These are phyloP conservation scores for Agaricus sinodeliciosus DNA, from an alignment of 768 basidiomycete genomes.

Conservation along the genomic window DNA sequence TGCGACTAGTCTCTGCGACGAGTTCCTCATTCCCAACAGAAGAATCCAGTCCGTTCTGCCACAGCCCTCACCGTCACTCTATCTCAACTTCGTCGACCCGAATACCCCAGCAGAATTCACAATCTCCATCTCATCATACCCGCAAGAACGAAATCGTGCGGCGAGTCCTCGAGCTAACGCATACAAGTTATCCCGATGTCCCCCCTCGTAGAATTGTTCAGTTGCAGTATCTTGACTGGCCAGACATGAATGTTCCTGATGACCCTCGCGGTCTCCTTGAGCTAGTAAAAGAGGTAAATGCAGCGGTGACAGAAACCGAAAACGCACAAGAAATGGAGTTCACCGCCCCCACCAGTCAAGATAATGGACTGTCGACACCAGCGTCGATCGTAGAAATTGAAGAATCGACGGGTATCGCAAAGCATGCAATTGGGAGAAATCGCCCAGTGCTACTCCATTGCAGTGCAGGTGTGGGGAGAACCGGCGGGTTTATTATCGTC, in stretches of 20 bases:
- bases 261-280: slow-evolving; percentile 69
- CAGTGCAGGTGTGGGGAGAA: slow-evolving; percentile 92
- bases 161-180: slow-evolving; percentile 62
- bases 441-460: slow-evolving; percentile 79
- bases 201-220: slow-evolving; percentile 70
- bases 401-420: slow-evolving; percentile 45
- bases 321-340: slow-evolving; percentile 12
- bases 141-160: slow-evolving; percentile 33
- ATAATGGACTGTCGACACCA: slow-evolving; percentile 6
- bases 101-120: slow-evolving; percentile 18
- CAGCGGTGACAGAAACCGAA: slow-evolving; percentile 30
- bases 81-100: slow-evolving; percentile 7
- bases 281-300: slow-evolving; percentile 67
- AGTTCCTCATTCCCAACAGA: slow-evolving; percentile 23
- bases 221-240: slow-evolving; percentile 92
- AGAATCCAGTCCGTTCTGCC: slow-evolving; percentile 25
- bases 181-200: slow-evolving; percentile 51
- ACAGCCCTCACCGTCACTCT: slow-evolving; percentile 8
- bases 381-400: slow-evolving; percentile 35
- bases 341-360: neutral
- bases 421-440: slow-evolving; percentile 39
- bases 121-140: neutral
- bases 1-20: slow-evolving; percentile 39
- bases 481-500: slow-evolving; percentile 88
- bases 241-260: slow-evolving; percentile 92